Conservation (phyloP, 2,329 filamentous ascomycete species). For the Trichoderma breve region DNA sequence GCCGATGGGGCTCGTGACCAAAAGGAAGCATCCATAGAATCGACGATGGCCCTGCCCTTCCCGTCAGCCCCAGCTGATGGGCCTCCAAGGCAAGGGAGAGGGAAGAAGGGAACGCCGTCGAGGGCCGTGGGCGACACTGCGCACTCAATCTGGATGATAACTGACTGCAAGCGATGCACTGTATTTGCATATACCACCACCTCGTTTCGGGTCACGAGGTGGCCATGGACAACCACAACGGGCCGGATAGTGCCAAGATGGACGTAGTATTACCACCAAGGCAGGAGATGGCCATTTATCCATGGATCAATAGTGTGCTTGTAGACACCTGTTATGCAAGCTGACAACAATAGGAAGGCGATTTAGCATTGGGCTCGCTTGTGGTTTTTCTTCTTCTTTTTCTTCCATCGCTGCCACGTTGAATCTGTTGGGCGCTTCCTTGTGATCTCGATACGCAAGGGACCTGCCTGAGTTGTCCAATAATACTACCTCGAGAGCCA, state of each 20-base stretch:
- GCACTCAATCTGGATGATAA: not conserved
- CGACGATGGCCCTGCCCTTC: constrained; percentile 3
- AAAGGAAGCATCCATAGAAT: not conserved
- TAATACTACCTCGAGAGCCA: not conserved
- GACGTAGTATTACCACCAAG: not conserved
- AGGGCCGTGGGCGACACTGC: not conserved
- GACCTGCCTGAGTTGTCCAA: not conserved
- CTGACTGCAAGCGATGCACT: not conserved
- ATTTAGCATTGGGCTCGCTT: not conserved
- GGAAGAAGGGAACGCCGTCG: not conserved
- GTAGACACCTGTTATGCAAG: constrained; percentile 6
- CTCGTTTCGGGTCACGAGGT: not conserved
- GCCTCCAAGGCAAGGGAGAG: constrained; percentile 1
- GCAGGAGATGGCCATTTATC: not conserved
- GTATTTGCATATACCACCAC: not conserved
- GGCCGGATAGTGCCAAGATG: not conserved
- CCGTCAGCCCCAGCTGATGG: constrained; percentile 14
- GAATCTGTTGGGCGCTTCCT: not conserved
- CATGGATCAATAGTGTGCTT: constrained; percentile 9
- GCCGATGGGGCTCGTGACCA: constrained; percentile 11
- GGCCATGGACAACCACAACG: not conserved
- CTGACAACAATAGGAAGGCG: not conserved
- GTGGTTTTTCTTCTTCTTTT: not conserved
- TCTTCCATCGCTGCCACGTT: constrained; percentile 3
- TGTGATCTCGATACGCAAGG: constrained; percentile 17